Percentiles rank a stretch among this genome's conserved stretches.
These are phyloP conservation scores for Aspergillus tanneri DNA, from an alignment of 2,329 filamentous ascomycete species.

Conservation along the genomic window DNA sequence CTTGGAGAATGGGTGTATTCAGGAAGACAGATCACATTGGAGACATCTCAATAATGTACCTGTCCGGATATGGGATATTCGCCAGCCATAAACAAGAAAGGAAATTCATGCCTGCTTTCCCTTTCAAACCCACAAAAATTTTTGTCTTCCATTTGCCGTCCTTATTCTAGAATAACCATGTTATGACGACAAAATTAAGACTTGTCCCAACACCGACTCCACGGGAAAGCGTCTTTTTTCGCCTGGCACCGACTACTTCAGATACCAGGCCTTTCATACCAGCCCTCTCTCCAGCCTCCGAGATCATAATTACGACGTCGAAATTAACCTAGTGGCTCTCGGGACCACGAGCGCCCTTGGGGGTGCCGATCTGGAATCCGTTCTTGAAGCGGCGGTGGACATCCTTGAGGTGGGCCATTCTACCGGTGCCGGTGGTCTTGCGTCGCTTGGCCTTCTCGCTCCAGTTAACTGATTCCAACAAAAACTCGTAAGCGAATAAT, in stretches of 20 bases:
- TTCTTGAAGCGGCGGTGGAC: conserved; percentile 95
- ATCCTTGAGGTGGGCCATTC: conserved; percentile 91
- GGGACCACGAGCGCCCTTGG: conserved; percentile 77
- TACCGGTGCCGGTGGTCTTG: conserved; percentile 97
- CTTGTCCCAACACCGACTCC: conserved; percentile 39
- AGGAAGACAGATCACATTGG: conserved; percentile 35
- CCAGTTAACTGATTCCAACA: conserved; percentile 79
- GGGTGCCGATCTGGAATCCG: conserved; percentile 88
- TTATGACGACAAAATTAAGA: conserved; percentile 31
- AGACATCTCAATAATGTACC: conserved; percentile 36
- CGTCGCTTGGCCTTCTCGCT: conserved; percentile 99
- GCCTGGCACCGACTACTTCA: conserved; percentile 35
- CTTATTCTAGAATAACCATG: conserved; percentile 30
- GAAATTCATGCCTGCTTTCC: conserved; percentile 40
- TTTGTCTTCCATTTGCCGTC: conserved; percentile 27
- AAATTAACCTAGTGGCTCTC: conserved; percentile 43
- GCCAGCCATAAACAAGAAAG: conserved; percentile 41
- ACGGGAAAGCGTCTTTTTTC: conserved; percentile 36
- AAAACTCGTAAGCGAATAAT: conserved; percentile 31
- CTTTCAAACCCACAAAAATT: conserved; percentile 31
- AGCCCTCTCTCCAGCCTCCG: conserved; percentile 40
- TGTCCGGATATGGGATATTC: conserved; percentile 40
- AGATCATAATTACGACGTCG: conserved; percentile 37
- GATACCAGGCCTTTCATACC: conserved; percentile 41
- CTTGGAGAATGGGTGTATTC: conserved; percentile 16